Evolutionary conservation across 257 asterid species (phyloP), one percentile per base, ranked within the genome.

Genomic region (Petunia secreta): DNA sequence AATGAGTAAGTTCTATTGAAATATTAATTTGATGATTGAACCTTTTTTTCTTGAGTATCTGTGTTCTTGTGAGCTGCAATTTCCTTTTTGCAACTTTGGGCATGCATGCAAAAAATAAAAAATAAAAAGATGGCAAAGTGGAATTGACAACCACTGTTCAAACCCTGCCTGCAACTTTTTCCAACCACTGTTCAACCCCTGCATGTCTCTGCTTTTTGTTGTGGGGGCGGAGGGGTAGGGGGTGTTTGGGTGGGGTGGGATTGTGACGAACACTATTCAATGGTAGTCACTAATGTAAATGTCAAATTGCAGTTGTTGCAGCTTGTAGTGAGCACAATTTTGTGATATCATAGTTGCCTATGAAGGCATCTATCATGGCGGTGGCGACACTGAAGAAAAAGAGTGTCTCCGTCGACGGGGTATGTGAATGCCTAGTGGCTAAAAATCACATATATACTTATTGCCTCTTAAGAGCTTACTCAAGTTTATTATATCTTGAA

Each of bases 401-500:
- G 46, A 50, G 62, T 0, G 78, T 36, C 62, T 73, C 50, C 11
- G 46, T 73, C 25, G 62, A 73, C 44, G 43, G 46, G 62, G 78
- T 73, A 73, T 73, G 78, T 37, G 43, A 73, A 73, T 50, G 78
- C 63, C 11, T 73, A 50, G 4, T 73, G 6, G 62, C 14, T 73
- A 34, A 50, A 71, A 25, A 6, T 50, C 46, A 34, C 62, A 69
- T 1, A 15, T n/a, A 16, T 25, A 71, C 13, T n/a, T 50, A 73
- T 36, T 48, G 11, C 77, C 36, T 73, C 13, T 73, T 73, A 5
- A 10, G 46, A 15, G 34, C 50, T 34, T 36, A 50, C 2, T 16
- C 44, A 36, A 1, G 46, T 50, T 50, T 50, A 64, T 14, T 78
- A 40, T 59, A 36, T 63, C 9, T 43, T 79, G 63, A 79, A 64